Evolutionary conservation across 2,329 filamentous ascomycete genomes (phyloP).

Genomic region (Xylariales sp.): DNA sequence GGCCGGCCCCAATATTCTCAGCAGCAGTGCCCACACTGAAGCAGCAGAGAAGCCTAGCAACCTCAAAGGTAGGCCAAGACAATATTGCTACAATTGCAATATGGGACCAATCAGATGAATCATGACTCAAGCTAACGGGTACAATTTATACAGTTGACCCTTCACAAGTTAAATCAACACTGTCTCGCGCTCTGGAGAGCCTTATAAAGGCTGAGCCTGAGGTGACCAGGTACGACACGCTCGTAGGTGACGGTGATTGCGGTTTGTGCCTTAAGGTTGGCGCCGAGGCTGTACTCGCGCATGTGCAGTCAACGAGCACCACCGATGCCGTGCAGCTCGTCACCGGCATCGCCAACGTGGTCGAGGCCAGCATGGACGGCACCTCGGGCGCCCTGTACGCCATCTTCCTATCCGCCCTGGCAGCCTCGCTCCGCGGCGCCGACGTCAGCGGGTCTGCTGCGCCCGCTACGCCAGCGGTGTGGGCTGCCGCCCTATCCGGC

Average conservation of each 20-base stretch:
- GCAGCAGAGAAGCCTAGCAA: slow-evolving; percentile 39
- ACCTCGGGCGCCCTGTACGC: slow-evolving; percentile 27
- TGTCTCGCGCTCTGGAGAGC: slow-evolving; percentile 48
- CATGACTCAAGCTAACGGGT: too few species aligned
- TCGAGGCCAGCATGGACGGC: slow-evolving; percentile 49
- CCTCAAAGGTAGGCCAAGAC: slow-evolving; percentile 28
- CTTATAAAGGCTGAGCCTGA: slow-evolving; percentile 57
- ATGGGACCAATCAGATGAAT: too few species aligned
- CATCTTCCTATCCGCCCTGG: slow-evolving; percentile 46
- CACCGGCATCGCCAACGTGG: slow-evolving; percentile 44
- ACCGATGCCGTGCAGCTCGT: slow-evolving; percentile 41
- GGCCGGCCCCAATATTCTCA: slow-evolving; percentile 38
- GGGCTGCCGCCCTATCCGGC: slow-evolving; percentile 35
- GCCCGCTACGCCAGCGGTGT: slow-evolving; percentile 31
- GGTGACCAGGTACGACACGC: slow-evolving; percentile 57
- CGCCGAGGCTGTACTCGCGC: slow-evolving; percentile 42
- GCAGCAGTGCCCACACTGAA: slow-evolving; percentile 29
- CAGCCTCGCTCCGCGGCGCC: slow-evolving; percentile 32
- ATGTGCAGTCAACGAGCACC: slow-evolving; percentile 30
- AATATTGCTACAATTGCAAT: slow-evolving; percentile 32
- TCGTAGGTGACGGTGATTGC: slow-evolving; percentile 64
- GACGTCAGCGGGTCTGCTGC: slow-evolving; percentile 23
- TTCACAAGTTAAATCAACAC: slow-evolving; percentile 46
- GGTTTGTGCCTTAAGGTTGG: slow-evolving; percentile 57
- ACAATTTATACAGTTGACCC: too few species aligned